phyloP scores from a whole-genome alignment of 225 moss, liverwort and hornwort species.

The Polytrichum commune region DNA sequence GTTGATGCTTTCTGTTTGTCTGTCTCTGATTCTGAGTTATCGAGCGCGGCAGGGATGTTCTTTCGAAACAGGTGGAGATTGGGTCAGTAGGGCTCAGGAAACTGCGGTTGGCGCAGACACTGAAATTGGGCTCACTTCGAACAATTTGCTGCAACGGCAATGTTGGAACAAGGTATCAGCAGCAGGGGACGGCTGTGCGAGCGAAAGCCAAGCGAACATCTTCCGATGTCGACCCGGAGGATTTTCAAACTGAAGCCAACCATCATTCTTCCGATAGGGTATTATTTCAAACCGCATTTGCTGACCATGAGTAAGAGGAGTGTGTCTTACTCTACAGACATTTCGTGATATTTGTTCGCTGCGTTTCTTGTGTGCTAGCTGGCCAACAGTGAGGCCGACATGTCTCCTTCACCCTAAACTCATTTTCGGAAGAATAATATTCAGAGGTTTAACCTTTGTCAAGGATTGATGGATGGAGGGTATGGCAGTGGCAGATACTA shows the following conservation, averaged over 20 bases:
- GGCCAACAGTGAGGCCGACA: background rate
- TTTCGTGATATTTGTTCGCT: too few species aligned
- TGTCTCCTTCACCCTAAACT: background rate
- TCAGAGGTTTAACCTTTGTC: too few species aligned
- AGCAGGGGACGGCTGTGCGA: conserved; percentile 29
- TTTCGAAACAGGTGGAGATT: too few species aligned
- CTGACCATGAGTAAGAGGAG: background rate
- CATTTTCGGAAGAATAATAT: background rate
- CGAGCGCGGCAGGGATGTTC: too few species aligned
- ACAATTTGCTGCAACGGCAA: conserved; percentile 25
- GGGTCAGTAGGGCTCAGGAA: too few species aligned
- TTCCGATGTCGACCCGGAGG: conserved; percentile 32
- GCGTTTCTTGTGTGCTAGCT: background rate
- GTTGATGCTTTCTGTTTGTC: too few species aligned
- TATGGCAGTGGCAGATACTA: too few species aligned
- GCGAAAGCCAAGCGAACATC: conserved; percentile 42
- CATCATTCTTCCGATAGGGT: conserved; percentile 39
- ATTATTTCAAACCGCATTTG: background rate
- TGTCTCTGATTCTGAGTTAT: too few species aligned
- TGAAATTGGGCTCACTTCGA: conserved; percentile 24
- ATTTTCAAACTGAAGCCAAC: conserved; percentile 39
- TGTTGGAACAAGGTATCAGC: conserved; percentile 20
- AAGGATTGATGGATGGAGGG: too few species aligned
- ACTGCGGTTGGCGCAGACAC: too few species aligned
- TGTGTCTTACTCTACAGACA: background rate